These are phyloP conservation scores for Waltiozyma sp. DNA, from an alignment of 1,139 yeast genomes.

Conservation along the genomic window DNA sequence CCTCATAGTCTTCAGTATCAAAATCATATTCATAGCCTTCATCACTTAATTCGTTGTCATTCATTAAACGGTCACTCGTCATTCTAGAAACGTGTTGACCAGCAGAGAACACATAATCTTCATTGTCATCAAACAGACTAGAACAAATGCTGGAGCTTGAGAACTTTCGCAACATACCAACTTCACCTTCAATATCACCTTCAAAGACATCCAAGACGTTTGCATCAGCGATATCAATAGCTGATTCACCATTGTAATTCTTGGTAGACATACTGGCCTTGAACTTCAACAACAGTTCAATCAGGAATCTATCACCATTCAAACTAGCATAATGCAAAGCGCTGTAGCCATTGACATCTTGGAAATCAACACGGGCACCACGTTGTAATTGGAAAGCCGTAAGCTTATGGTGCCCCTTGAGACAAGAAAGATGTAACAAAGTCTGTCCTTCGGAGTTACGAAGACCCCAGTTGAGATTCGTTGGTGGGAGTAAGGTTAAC, in stretches of 20 bases:
- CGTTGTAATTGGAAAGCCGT: slow-evolving; percentile 55
- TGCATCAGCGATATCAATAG: slow-evolving; percentile 48
- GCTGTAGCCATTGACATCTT: slow-evolving; percentile 73
- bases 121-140: slow-evolving; percentile 20
- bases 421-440: slow-evolving; percentile 71
- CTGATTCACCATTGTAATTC: slow-evolving; percentile 42
- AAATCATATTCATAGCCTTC: slow-evolving; percentile 13
- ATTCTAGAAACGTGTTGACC: slow-evolving; percentile 18
- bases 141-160: slow-evolving; percentile 17
- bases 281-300: slow-evolving; percentile 39
- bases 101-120: slow-evolving; percentile 14
- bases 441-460: slow-evolving; percentile 80
- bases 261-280: slow-evolving; percentile 52
- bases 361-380: slow-evolving; percentile 70
- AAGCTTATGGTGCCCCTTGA: slow-evolving; percentile 57
- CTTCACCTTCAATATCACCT: slow-evolving; percentile 15
- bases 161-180: slow-evolving; percentile 14
- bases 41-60: slow-evolving; percentile 9
- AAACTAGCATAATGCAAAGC: slow-evolving; percentile 82
- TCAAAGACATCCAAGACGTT: slow-evolving; percentile 43
- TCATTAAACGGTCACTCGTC: slow-evolving; percentile 13
- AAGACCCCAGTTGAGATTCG: slow-evolving; percentile 60
- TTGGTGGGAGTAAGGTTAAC: slow-evolving; percentile 41
- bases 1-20: slow-evolving; percentile 14
- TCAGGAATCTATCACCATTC: slow-evolving; percentile 39